Conservation (phyloP, 2,329 filamentous ascomycete genomes). For the Coniosporium tulheliwenetii region DNA sequence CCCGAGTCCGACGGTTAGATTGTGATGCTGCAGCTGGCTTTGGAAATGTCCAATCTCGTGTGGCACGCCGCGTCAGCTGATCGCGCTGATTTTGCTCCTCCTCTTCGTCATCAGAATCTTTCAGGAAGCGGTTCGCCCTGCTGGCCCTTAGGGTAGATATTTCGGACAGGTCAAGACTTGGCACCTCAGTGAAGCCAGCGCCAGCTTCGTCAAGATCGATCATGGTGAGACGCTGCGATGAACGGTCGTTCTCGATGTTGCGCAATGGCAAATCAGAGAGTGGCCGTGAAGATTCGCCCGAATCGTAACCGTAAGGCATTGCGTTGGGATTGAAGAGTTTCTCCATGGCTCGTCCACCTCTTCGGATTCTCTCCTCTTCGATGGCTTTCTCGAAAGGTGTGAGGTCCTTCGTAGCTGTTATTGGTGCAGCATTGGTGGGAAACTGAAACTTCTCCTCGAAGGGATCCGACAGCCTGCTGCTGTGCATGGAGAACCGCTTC, state of each 20-base stretch:
- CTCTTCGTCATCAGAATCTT: constrained; percentile 24
- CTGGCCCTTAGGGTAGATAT: constrained; percentile 41
- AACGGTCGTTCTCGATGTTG: constrained; percentile 18
- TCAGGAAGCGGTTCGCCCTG: constrained; percentile 30
- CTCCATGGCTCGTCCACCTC: constrained; percentile 40
- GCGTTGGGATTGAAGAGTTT: constrained; percentile 40
- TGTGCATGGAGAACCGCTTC: constrained; percentile 23
- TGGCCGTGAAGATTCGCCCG: constrained; percentile 30
- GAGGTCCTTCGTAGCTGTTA: constrained; percentile 3
- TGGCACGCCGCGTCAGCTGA: constrained; percentile 19
- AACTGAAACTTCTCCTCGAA: constrained; percentile 2
- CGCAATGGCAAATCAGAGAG: constrained; percentile 41
- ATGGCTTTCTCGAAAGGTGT: constrained; percentile 29
- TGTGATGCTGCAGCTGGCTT: constrained; percentile 12
- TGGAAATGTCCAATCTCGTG: constrained; percentile 8
- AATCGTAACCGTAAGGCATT: constrained; percentile 43
- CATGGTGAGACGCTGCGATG: constrained; percentile 31
- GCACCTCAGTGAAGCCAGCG: constrained; percentile 31
- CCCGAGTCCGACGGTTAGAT: constrained; percentile 28
- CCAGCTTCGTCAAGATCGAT: constrained; percentile 44
- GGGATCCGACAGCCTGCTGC: constrained; percentile 5
- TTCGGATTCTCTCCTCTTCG: constrained; percentile 40
- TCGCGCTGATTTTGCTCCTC: constrained; percentile 18
- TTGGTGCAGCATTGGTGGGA: neutral
- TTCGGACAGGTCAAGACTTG: constrained; percentile 33